Evolutionary conservation across 805 yeast species (phyloP), one percentile per base, ranked within the genome.

Genomic region (Hemisphaericaspora nanyangensis): DNA sequence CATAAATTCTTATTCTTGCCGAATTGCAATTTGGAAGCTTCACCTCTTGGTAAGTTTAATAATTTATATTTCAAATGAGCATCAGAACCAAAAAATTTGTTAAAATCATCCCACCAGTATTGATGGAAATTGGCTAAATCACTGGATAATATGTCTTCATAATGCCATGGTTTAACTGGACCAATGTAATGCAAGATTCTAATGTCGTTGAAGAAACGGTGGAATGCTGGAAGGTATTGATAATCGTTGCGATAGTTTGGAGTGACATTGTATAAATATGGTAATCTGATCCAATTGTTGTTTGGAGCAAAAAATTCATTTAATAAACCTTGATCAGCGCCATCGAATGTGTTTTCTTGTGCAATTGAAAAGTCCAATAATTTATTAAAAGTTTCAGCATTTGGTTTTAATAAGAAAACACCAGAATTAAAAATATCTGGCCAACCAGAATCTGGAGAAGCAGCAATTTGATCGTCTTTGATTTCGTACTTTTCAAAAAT

Each of bases 281-380:
- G 67, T 27, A 63, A 51, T 24, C 50, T 47, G 26, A 50, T 32
- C 68, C 68, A 63, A 33, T 55, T 52, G 12, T 49, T 25, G 35
- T 54, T 58, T 42, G 42, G 49, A 5, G 58, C 47, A 42, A 63
- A 63, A 44, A 46, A 57, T 42, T 63, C 66, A 40, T 62, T 63
- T 37, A 63, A 53, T 31, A 63, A 47, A 12, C 68, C 68, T 40
- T 63, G 68, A 48, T 63, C 68, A 4, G 66, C 68, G 2, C 68
- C 68, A 39, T 63, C 68, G 41, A 62, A 63, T 4, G 63, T 50
- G 19, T 43, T 37, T 17, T 48, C 40, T 13, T 30, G 28, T 6
- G 25, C 39, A 4, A 18, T 29, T 16, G 50, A 39, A 16, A 39
- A 46, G 16, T 39, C 45, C 19, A 48, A 17, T 38, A 63, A 52